Evolutionary conservation across 1,284 basidiomycete species (phyloP).

Genomic region (Fomitopsis pinicola): DNA sequence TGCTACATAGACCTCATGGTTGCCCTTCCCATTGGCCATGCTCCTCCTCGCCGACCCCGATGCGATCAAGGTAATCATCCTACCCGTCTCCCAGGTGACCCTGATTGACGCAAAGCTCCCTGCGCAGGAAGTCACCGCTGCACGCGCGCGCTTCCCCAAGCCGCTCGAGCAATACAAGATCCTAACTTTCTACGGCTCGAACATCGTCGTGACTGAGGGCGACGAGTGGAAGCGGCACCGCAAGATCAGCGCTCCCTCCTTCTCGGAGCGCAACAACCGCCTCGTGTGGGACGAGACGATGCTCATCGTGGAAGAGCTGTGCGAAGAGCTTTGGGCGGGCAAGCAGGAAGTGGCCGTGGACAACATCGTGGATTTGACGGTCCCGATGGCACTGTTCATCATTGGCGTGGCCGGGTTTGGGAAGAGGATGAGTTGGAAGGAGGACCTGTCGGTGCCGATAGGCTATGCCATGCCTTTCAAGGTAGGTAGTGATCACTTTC

Average conservation of each 20-base stretch:
- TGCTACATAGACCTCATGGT: neutral
- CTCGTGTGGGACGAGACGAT: conserved; percentile 55
- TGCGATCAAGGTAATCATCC: conserved; percentile 14
- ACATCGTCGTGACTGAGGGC: conserved; percentile 55
- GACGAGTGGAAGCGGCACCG: conserved; percentile 61
- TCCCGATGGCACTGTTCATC: conserved; percentile 54
- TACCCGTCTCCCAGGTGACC: neutral
- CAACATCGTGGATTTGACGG: conserved; percentile 35
- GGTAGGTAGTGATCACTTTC: conserved; percentile 14
- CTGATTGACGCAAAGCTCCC: neutral
- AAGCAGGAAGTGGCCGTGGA: conserved; percentile 26
- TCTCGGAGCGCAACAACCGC: conserved; percentile 46
- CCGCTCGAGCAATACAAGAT: conserved; percentile 27
- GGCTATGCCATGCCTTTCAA: conserved; percentile 56
- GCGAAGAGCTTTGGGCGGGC: conserved; percentile 32
- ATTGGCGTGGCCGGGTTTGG: conserved; percentile 60
- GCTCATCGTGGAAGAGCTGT: conserved; percentile 32
- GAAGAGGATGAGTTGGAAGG: conserved; percentile 45
- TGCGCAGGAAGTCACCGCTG: conserved; percentile 17
- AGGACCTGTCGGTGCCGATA: conserved; percentile 34
- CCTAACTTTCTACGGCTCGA: conserved; percentile 39
- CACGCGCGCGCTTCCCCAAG: conserved; percentile 31
- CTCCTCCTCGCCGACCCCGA: conserved; percentile 19
- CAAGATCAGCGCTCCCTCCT: conserved; percentile 39
- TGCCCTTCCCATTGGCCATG: neutral